phyloP scores from a whole-genome alignment of 495 filamentous ascomycete species.

The Trichoderma parareesei region DNA sequence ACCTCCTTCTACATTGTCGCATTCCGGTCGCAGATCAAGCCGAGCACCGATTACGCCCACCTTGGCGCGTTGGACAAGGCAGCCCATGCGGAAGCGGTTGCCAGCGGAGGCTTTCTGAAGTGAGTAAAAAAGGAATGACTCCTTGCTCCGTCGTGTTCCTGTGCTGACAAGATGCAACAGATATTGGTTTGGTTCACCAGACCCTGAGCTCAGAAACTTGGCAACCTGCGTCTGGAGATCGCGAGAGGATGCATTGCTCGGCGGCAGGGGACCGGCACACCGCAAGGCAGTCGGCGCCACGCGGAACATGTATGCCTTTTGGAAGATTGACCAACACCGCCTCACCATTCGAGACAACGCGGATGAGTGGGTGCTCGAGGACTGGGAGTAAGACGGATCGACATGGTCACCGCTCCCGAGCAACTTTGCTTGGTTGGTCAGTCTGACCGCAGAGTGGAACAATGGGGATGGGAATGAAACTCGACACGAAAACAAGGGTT shows the following conservation, averaged over 20 bases:
- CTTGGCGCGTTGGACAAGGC: constrained; percentile 62
- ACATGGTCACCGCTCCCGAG: not conserved
- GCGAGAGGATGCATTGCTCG: constrained; percentile 58
- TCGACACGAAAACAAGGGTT: not conserved
- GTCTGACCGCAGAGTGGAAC: not conserved
- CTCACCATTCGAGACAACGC: constrained; percentile 51
- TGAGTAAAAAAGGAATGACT: constrained; percentile 21
- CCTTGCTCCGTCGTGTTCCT: not conserved
- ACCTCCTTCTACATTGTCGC: constrained; percentile 72
- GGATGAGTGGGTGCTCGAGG: constrained; percentile 47
- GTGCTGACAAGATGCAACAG: constrained; percentile 28
- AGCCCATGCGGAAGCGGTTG: constrained; percentile 68
- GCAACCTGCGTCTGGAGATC: constrained; percentile 74
- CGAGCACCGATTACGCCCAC: constrained; percentile 49
- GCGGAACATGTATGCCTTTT: constrained; percentile 45
- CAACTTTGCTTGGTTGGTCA: not conserved
- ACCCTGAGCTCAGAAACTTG: constrained; percentile 56
- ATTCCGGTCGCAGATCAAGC: constrained; percentile 64
- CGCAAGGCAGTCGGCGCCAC: constrained; percentile 43
- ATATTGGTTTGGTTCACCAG: constrained; percentile 73
- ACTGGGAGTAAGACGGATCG: constrained; percentile 37
- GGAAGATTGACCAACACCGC: constrained; percentile 56
- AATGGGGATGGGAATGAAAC: not conserved
- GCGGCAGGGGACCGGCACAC: constrained; percentile 53
- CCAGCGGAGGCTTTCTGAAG: constrained; percentile 78